Percentiles rank a stretch among this genome's conserved stretches.
phyloP scores from a whole-genome alignment of 176 grass and related monocot genomes.

The Musa itinerans region DNA sequence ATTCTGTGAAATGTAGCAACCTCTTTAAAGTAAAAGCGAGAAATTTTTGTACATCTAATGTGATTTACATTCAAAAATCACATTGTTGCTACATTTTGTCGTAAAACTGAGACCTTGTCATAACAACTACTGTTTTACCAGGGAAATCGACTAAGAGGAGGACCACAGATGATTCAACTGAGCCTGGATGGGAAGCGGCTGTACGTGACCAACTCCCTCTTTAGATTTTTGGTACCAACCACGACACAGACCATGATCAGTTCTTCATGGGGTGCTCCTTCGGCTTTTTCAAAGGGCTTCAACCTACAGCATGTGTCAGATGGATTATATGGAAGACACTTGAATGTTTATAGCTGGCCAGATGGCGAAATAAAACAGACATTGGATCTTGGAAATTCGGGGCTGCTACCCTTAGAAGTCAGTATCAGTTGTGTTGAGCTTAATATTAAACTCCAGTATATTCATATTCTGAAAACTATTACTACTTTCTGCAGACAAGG shows the following conservation, averaged over 20 bases:
- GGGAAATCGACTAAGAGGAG: slow-evolving; percentile 79
- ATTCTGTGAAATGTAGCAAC: too few species aligned
- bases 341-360: slow-evolving; percentile 89
- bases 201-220: slow-evolving; percentile 90
- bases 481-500: slow-evolving; percentile 49
- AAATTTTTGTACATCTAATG: too few species aligned
- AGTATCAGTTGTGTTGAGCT: background rate
- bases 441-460: background rate
- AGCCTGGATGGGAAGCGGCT: slow-evolving; percentile 83
- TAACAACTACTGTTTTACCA: slow-evolving; percentile 13
- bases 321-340: slow-evolving; percentile 77
- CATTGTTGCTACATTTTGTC: background rate
- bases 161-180: slow-evolving; percentile 90
- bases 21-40: too few species aligned
- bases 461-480: background rate
- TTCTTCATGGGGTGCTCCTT: slow-evolving; percentile 79
- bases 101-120: background rate
- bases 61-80: background rate
- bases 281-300: slow-evolving; percentile 64
- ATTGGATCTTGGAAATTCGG: slow-evolving; percentile 52
- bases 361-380: slow-evolving; percentile 86
- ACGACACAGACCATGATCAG: slow-evolving; percentile 94
- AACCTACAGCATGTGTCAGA: slow-evolving; percentile 77
- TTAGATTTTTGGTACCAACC: slow-evolving; percentile 98
- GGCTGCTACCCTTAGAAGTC: slow-evolving; percentile 81